Percentiles rank a stretch among this genome's conserved stretches.
Conservation (phyloP, 1,139 yeast genomes). For the Scheffersomyces illinoinensis region DNA sequence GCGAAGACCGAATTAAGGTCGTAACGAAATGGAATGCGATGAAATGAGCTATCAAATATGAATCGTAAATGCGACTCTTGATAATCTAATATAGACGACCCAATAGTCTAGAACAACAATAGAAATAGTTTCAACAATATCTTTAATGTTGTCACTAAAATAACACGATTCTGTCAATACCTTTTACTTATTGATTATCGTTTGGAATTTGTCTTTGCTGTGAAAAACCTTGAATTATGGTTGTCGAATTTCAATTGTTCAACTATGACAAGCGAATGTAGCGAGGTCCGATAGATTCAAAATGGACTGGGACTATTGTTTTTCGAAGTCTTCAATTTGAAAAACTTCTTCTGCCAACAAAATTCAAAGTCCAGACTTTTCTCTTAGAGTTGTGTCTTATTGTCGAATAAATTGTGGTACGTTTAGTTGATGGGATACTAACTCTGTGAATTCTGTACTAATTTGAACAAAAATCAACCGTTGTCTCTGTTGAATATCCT, state of each 20-base stretch:
- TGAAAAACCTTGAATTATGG: too few species aligned
- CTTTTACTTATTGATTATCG: too few species aligned
- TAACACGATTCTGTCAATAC: background rate
- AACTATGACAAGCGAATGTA: background rate
- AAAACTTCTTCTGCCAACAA: background rate
- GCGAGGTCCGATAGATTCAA: background rate
- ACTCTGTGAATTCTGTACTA: background rate
- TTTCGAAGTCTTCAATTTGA: background rate
- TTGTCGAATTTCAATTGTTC: background rate
- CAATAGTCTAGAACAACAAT: background rate
- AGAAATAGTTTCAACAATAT: background rate
- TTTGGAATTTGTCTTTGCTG: background rate
- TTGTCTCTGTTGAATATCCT: background rate
- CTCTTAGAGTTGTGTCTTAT: background rate
- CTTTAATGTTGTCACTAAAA: background rate
- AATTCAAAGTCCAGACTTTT: background rate
- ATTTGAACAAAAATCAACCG: background rate
- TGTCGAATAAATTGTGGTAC: background rate
- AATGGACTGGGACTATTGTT: too few species aligned
- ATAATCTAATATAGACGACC: background rate
- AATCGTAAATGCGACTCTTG: too few species aligned
- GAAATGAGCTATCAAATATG: background rate
- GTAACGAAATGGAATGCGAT: background rate
- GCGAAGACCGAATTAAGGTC: background rate
- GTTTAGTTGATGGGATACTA: background rate